Conservation (phyloP, 2,329 filamentous ascomycete species). For the Alternaria panax region DNA sequence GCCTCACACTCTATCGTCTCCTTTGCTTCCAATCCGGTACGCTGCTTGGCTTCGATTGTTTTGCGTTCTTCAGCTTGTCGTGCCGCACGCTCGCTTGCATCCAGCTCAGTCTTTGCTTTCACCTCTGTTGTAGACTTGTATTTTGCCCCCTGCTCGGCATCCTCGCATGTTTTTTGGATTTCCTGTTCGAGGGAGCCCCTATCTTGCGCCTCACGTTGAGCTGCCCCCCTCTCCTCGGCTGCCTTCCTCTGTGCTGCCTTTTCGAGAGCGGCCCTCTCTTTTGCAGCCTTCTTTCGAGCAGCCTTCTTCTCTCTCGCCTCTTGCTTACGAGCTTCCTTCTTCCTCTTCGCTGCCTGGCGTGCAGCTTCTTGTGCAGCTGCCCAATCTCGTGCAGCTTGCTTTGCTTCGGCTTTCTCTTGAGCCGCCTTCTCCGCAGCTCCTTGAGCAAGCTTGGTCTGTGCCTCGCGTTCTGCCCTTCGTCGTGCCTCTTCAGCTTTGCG, state of each 20-base stretch:
- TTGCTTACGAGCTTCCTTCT: background rate
- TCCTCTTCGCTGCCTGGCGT: background rate
- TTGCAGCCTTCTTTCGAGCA: background rate
- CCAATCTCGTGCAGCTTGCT: background rate
- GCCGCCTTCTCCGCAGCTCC: background rate
- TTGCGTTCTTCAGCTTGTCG: background rate
- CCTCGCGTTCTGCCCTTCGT: background rate
- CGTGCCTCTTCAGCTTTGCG: background rate
- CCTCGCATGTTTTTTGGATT: background rate
- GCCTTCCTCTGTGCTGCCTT: background rate
- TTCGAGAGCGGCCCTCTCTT: background rate
- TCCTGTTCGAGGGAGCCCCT: background rate
- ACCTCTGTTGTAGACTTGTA: background rate
- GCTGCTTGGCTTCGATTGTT: background rate
- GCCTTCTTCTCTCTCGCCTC: conserved; percentile 2
- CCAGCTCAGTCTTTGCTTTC: background rate
- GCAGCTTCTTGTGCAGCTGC: background rate
- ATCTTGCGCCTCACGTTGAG: background rate
- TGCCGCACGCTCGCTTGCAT: background rate
- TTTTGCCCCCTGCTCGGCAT: background rate
- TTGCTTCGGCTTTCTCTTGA: background rate
- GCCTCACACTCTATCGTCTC: background rate
- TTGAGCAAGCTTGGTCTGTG: background rate
- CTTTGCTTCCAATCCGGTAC: background rate
- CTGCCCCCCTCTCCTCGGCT: background rate